phyloP scores from a whole-genome alignment of 2,329 filamentous ascomycete genomes.

The Trichoderma koningii region DNA sequence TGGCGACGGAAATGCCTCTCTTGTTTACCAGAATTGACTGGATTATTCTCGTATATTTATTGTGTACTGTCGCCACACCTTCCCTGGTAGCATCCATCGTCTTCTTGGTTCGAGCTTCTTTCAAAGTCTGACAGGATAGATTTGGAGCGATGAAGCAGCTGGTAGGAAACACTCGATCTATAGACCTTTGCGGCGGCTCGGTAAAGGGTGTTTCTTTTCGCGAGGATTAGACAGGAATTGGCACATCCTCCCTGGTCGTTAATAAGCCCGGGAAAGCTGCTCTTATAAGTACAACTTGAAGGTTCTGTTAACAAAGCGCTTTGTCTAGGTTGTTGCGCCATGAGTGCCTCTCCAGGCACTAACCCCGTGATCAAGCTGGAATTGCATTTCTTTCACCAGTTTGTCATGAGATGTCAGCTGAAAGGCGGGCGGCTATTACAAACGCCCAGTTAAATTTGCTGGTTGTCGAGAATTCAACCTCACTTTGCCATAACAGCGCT shows the following conservation, averaged over 20 bases:
- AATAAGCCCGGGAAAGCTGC: constrained; percentile 14
- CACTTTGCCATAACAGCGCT: neutral
- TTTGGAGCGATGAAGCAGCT: constrained; percentile 21
- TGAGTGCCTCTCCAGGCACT: neutral
- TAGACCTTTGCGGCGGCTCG: neutral
- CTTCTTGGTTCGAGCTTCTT: constrained; percentile 14
- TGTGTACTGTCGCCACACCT: neutral
- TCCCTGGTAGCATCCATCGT: constrained; percentile 14
- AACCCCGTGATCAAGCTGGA: neutral
- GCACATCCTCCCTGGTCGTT: constrained; percentile 17
- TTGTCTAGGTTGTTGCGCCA: constrained; percentile 11
- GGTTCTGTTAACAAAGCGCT: constrained; percentile 22
- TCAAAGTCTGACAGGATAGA: constrained; percentile 21
- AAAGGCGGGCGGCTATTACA: constrained; percentile 7
- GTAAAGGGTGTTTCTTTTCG: neutral
- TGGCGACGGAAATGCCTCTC: neutral
- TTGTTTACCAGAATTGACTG: constrained; percentile 12
- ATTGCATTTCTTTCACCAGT: neutral
- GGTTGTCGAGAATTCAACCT: neutral
- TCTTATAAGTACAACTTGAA: neutral
- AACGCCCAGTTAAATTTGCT: neutral
- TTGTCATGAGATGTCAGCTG: constrained; percentile 15
- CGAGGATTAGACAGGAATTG: neutral
- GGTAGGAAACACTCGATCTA: constrained; percentile 10
- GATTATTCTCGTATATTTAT: neutral